Base-by-base conservation (phyloP, 2,329 filamentous ascomycete genomes). In the Hypoxylon sp. region DNA sequence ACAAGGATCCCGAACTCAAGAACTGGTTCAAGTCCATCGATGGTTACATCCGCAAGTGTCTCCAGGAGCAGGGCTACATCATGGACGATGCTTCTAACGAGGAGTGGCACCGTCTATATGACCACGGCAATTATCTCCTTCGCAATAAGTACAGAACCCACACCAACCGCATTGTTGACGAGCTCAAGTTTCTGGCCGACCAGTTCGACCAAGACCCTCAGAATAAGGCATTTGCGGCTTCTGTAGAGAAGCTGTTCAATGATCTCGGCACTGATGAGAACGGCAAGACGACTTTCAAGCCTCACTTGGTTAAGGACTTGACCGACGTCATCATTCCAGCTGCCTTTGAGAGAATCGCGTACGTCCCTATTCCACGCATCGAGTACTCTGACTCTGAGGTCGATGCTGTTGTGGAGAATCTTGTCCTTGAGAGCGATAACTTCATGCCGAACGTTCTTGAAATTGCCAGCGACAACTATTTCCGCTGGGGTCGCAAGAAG, bases 381-480 rank as follows among this genome's bases (percentile, higher is more conserved):
- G 96, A 99, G 82, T 96, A 94, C 76, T 91, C 89, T 1, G 96
- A 98, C 73, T 85, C 87, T 2, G 88, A 90, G 84, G 84, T 97
- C 54, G 96, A 99, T 79, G 91, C 91, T 51, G 87, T 98, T 51
- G 87, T 99, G 46, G 96, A 99, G 83, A 99, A 99, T 79, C 83
- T 99, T 9, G 91, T 97, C 47, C 87, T 99, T 55, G 96, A 99
- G 82, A 94, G 93, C 70, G 94, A 98, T 83, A 99, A 99, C 81
- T 89, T 99, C 73, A 93, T 94, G 81, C 96, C 96, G 69, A 99
- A 99, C 74, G 86, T 95, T 4, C 80, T 97, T 39, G 95, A 99
- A 79, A 86, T 98, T 67, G 88, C 90, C 63, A 96, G 89, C 76
- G 94, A 98, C 82, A 96, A 98, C 83, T 96, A 96, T 83, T 93